Conservation (phyloP, 164 flowering plant species). For the Kingdonia uniflora region DNA sequence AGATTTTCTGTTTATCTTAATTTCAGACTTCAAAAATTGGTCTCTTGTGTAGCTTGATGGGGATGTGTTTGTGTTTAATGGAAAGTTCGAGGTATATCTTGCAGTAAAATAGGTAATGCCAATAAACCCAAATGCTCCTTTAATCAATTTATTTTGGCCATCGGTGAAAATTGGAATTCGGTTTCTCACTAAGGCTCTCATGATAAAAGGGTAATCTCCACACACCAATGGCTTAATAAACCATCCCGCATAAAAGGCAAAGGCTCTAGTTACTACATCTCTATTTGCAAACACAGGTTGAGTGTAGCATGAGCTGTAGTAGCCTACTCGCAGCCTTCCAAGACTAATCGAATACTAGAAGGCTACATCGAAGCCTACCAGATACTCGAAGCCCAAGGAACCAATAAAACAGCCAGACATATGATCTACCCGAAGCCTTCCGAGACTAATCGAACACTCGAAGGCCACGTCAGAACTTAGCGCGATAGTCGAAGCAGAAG, state of each 20-base stretch:
- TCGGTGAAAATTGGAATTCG: constrained; percentile 13
- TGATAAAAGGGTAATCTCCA: constrained; percentile 19
- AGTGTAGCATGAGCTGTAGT: constrained; percentile 23
- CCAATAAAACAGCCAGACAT: too few relatives aligned
- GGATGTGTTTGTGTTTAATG: not conserved
- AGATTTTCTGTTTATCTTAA: not conserved
- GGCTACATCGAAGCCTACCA: too few relatives aligned
- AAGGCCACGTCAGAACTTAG: too few relatives aligned
- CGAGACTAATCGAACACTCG: too few relatives aligned
- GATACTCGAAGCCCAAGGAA: too few relatives aligned
- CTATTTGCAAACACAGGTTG: constrained; percentile 10
- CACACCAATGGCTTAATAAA: constrained; percentile 12
- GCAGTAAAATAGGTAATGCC: constrained; percentile 28
- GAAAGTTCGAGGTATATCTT: constrained; percentile 9
- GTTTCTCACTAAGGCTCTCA: constrained; percentile 13
- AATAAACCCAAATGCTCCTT: constrained; percentile 26
- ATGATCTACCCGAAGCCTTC: too few relatives aligned
- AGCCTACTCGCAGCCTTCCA: too few relatives aligned
- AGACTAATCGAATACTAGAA: too few relatives aligned
- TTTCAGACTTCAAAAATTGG: not conserved
- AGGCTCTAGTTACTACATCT: constrained; percentile 16
- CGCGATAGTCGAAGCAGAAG: too few relatives aligned
- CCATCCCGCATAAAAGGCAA: constrained; percentile 29
- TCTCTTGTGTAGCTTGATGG: not conserved
- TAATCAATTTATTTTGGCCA: constrained; percentile 10